Evolutionary conservation across 129 eudicot genomes (phyloP), one percentile per base, ranked within the genome.

Genomic region (Flaveria trinervia): DNA sequence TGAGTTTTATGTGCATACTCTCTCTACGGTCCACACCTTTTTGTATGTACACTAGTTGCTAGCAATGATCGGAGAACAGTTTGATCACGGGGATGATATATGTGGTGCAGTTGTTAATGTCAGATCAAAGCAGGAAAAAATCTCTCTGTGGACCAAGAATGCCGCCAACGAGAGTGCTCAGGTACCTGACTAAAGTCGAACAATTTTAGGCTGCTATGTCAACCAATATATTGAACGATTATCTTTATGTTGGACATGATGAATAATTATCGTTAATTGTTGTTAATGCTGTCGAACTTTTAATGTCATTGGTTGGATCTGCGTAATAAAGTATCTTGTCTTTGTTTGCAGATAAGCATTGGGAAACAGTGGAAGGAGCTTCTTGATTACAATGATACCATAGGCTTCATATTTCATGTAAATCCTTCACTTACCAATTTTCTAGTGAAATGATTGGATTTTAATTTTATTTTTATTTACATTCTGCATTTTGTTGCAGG

Each of bases 31-130:
- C n/a, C n/a, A 78, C 64, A 73, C 15, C 9, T 70, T 25, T 45
- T 0, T 39, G 44, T 66, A 48, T 74, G 71, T 57, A 25, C 20
- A 16, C 52, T 71, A 94, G 98, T 77, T 94, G 88, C 86, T 94
- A 59, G 98, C 98, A 49, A 84, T 94, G 94, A 89, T 91, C 48
- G 96, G 97, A 73, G 98, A 94, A 77, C 98, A 94, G 79, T 94
- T 94, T 80, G 93, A 89, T 75, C 85, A 91, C 79, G 98, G 97
- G 55, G 98, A 94, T 83, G 98, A 94, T 68, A 84, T 94, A 30
- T 94, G 98, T 89, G 97, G 98, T 72, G 98, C 90, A 9, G 98
- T 94, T 77, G 93, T 91, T 20, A 94, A 87, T 80, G 93, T 94
- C 23, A 81, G 98, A 68, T 5, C 51, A 50, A 89, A 68, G 85